Evolutionary conservation across 441 rosid genomes (phyloP), one percentile per base, ranked within the genome.

Genomic region (Breynia disticha): DNA sequence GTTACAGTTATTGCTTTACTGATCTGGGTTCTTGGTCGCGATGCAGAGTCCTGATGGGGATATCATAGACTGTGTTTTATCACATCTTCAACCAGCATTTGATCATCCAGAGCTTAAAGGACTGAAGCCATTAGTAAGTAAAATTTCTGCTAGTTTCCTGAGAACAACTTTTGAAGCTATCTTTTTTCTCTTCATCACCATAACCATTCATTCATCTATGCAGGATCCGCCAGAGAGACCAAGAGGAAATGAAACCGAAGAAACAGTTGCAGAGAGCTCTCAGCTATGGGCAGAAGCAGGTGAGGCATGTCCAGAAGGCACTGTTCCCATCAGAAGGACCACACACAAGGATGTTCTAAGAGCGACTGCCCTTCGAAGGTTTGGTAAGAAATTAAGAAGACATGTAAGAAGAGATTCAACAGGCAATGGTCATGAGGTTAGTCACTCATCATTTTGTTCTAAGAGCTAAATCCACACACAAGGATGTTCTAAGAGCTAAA

Each of bases 31-130:
- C 11, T 44, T 38, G n/a, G 19, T 47, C 12, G 8, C 57, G 55
- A 16, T 71, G 48, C 81, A 91, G 98, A 91, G 97, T 55, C 84
- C 94, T 11, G 91, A 88, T 63, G 97, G 98, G 38, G 98, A 91
- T 66, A 54, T 60, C 4, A 74, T 91, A 61, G 97, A 84, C 60
- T 91, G 98, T 71, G 85, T 91, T 37, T 46, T 59, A 46, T 65
- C 87, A 60, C 91, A 84, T 71, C 77, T 69, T 18, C 98, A 91
- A 66, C 98, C 86, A 19, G 95, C 98, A 63, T 91, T 91, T 44
- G 98, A 91, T 67, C 97, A 82, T 75, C 91, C 95, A 48, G 52
- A 62, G 46, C 61, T 91, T 50, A 77, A 67, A 51, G 97, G 98
- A 52, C 72, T 73, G 43, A 81, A 59, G 53, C 95, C 95, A 55